A percentile compares a stretch with the other conserved stretches of the same genome.
Conservation (phyloP, 495 filamentous ascomycete species). For the Apodospora peruviana region DNA sequence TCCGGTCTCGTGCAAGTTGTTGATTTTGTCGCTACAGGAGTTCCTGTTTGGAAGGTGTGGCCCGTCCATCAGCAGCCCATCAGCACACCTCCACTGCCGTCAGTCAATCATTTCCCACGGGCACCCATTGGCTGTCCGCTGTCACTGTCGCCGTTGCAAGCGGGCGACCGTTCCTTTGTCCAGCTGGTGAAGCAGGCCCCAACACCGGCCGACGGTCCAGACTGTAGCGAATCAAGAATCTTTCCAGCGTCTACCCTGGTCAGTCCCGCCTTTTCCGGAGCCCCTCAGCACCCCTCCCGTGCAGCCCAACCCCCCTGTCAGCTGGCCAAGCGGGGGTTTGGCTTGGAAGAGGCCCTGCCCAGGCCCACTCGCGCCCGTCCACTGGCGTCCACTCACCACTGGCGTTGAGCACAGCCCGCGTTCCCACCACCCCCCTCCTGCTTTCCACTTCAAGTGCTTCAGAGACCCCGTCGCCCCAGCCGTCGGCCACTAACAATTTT, state of each 20-base stretch:
- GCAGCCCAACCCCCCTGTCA: background rate
- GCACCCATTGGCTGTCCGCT: too few relatives aligned
- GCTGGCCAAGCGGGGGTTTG: background rate
- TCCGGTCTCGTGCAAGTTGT: too few relatives aligned
- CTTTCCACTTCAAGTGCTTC: constrained; percentile 1
- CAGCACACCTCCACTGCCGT: too few relatives aligned
- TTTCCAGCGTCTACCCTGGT: background rate
- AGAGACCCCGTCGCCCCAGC: constrained; percentile 2
- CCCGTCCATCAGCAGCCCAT: too few relatives aligned
- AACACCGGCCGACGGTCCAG: background rate
- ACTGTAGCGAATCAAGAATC: background rate
- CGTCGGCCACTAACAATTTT: constrained; percentile 13
- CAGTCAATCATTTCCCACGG: too few relatives aligned
- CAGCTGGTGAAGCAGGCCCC: background rate
- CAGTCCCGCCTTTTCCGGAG: background rate
- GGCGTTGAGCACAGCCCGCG: constrained; percentile 11
- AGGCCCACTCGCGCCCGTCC: background rate
- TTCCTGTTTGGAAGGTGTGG: background rate
- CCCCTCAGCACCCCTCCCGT: too few relatives aligned
- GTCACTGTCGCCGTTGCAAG: too few relatives aligned
- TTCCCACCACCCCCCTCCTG: constrained; percentile 1
- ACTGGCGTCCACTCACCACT: constrained; percentile 2
- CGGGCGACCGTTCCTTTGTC: background rate
- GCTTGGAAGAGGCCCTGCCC: background rate
- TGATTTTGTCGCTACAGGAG: too few relatives aligned